Percentiles rank a stretch among this genome's conserved stretches.
These are phyloP conservation scores for Chaetomium sp. DNA, from an alignment of 2,329 filamentous ascomycete genomes.

Conservation along the genomic window DNA sequence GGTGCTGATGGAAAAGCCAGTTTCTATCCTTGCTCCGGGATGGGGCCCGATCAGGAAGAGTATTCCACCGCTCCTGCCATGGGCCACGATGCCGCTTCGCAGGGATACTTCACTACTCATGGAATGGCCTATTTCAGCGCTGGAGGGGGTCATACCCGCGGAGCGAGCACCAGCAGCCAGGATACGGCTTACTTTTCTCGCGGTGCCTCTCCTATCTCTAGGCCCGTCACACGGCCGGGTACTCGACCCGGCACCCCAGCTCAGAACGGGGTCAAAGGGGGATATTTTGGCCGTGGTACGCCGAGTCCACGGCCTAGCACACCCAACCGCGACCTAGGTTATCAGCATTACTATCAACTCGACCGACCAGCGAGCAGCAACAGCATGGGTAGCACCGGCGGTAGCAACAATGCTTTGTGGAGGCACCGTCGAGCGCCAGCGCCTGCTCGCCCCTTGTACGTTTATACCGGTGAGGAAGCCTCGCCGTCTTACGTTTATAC, in stretches of 20 bases:
- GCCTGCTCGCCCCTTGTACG: constrained; percentile 9
- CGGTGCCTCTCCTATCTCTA: not conserved
- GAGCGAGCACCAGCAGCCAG: not conserved
- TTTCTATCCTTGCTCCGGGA: constrained; percentile 19
- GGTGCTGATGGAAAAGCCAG: not conserved
- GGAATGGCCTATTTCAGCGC: constrained; percentile 3
- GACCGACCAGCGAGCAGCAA: not conserved
- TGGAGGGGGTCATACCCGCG: not conserved
- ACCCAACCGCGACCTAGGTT: not conserved
- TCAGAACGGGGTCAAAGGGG: not conserved
- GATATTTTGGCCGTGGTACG: not conserved
- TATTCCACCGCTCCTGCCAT: not conserved
- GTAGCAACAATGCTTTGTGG: not conserved
- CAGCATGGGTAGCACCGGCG: constrained; percentile 2
- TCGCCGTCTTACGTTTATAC: constrained; percentile 16
- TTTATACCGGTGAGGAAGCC: constrained; percentile 8
- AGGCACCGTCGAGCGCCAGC: constrained; percentile 1
- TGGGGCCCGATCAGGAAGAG: constrained; percentile 13
- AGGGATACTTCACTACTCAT: not conserved
- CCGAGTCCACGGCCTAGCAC: not conserved
- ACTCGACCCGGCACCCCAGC: not conserved
- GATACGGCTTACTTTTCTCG: not conserved
- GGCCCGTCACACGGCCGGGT: no score
- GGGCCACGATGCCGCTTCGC: not conserved
- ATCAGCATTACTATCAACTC: not conserved